Conservation (phyloP, 257 asterid species). For the Solanum medicagineum region DNA sequence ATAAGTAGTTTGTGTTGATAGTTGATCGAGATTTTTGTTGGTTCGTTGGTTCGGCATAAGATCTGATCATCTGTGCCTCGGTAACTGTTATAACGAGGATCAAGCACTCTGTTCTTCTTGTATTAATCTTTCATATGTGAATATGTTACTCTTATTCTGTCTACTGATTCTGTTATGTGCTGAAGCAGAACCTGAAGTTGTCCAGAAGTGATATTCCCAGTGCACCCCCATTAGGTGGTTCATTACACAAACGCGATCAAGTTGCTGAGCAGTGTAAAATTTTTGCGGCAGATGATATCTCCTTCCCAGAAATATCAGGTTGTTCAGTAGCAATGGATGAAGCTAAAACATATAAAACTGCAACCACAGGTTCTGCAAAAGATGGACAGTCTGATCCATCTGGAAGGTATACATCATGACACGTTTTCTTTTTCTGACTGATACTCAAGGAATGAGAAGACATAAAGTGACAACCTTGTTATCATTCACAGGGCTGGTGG, state of each 20-base stretch:
- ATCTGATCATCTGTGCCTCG: neutral
- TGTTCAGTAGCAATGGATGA: slow-evolving; percentile 23
- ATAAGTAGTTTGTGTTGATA: neutral
- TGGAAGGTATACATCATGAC: slow-evolving; percentile 29
- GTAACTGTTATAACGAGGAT: neutral
- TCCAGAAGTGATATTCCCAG: slow-evolving; percentile 45
- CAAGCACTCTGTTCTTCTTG: neutral
- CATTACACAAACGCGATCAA: slow-evolving; percentile 15
- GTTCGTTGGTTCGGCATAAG: neutral
- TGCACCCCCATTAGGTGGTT: slow-evolving; percentile 61
- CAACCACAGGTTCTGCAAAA: slow-evolving; percentile 10
- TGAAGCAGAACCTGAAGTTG: slow-evolving; percentile 12
- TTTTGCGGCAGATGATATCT: slow-evolving; percentile 15
- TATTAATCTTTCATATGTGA: neutral
- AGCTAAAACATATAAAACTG: slow-evolving; percentile 11
- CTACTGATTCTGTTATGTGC: slow-evolving; percentile 15
- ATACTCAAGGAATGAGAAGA: neutral
- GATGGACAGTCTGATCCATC: slow-evolving; percentile 25
- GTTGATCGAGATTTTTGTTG: neutral
- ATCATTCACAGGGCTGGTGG: slow-evolving; percentile 44
- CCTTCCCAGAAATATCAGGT: slow-evolving; percentile 13
- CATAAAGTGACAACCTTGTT: neutral
- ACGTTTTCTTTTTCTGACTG: neutral
- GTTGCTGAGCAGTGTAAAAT: slow-evolving; percentile 20
- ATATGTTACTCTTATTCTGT: neutral